A percentile compares a stretch with the other conserved stretches of the same genome.
Conservation (phyloP, 2,329 filamentous ascomycete species). For the Aspergillus costaricaensis region DNA sequence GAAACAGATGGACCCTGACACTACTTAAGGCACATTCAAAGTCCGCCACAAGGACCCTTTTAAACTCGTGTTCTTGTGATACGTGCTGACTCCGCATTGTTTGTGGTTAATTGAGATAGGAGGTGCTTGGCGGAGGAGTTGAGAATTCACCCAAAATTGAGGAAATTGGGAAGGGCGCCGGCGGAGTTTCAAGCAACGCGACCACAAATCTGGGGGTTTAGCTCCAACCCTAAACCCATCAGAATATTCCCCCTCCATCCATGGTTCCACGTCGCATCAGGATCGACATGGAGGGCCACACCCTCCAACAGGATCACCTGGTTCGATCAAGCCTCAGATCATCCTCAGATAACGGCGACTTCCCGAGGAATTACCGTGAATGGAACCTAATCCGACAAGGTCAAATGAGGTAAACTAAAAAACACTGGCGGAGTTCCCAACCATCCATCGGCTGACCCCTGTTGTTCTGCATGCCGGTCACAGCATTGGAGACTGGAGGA, state of each 20-base stretch:
- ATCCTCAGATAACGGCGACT: neutral
- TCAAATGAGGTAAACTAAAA: neutral
- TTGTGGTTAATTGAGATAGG: slow-evolving; percentile 5
- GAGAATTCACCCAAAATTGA: neutral
- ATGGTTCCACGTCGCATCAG: neutral
- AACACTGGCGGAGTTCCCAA: neutral
- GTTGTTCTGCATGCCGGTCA: neutral
- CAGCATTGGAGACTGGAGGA: neutral
- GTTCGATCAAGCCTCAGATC: neutral
- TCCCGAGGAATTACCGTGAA: neutral
- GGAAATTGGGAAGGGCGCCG: neutral
- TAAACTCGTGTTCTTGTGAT: neutral
- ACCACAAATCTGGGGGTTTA: slow-evolving; percentile 2
- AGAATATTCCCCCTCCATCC: neutral
- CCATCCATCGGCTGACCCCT: neutral
- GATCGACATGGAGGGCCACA: neutral
- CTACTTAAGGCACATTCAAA: neutral
- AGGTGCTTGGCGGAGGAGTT: neutral
- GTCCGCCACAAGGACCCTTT: neutral
- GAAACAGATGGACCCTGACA: neutral
- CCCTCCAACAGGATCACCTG: neutral
- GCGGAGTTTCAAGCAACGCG: neutral
- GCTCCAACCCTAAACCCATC: neutral
- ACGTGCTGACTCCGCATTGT: neutral
- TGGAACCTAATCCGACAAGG: neutral